Evolutionary conservation across 2,329 filamentous ascomycete species (phyloP), one percentile per base, ranked within the genome.

Genomic region (Aspergillus floridensis): DNA sequence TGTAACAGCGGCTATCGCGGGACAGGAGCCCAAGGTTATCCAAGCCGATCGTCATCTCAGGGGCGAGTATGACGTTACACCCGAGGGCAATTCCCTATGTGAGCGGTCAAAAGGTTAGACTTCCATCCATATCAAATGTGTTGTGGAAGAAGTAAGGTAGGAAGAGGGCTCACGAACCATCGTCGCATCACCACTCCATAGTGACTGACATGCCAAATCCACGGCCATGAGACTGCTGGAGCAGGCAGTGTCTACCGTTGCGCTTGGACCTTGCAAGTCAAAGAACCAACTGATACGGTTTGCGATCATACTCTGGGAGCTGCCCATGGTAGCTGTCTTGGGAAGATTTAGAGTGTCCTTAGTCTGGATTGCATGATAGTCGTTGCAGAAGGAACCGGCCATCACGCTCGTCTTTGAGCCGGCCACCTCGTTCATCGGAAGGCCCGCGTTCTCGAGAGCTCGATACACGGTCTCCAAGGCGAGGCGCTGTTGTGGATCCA

Each of bases 391-490:
- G 0, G 65, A 54, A 8, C 72, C 74, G 5, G 71, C 66, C 58
- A 71, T 75, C 2, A 77, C 74, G 14, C 66, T 65, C 1, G 73
- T 77, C 21, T 67, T 62, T 4, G 71, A 71, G 3, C 74, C 70
- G 2, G 55, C 56, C 8, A 76, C 57, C 5, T 59, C 51, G n/a
- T 72, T 62, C 21, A 76, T 59, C 2, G 64, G 53, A 50, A 61
- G 44, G 2, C 70, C 72, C 1, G 70, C 72, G 49, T 65, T 66
- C 44, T 70, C 69, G 0, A 75, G 58, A 1, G 67, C 63, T 21
- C 70, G 68, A 26, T 70, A 75, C 1, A 65, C 60, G 1, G 64
- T 62, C 53, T 75, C 73, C 10, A 75, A 46, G 4, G 69, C 55
- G 2, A 73, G 46, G 11, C 73, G 63, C 46, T 74, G 71, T 44